Percentiles rank a stretch among this genome's conserved stretches.
These are phyloP conservation scores for Aaosphaeria pasadenensis DNA, from an alignment of 2,329 filamentous ascomycete species.

Conservation along the genomic window DNA sequence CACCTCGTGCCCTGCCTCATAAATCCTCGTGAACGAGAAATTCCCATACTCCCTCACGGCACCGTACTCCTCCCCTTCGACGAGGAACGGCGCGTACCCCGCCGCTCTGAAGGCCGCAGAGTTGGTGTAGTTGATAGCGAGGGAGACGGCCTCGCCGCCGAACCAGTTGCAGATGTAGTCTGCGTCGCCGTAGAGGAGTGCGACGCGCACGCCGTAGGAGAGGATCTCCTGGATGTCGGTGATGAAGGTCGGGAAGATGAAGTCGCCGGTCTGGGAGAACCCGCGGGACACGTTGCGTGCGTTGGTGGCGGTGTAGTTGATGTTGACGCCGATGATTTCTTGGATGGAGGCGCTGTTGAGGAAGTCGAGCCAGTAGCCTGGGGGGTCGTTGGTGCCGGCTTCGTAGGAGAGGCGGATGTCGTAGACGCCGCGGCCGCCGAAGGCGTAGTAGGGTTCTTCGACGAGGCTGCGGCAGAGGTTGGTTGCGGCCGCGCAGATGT, in stretches of 20 bases:
- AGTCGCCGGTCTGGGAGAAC: conserved; percentile 35
- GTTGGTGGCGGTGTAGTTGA: conserved; percentile 11
- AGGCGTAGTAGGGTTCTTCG: conserved; percentile 42
- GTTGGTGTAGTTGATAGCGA: conserved; percentile 51
- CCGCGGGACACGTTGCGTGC: conserved; percentile 48
- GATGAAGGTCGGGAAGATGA: conserved; percentile 36
- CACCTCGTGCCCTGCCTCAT: conserved; percentile 40
- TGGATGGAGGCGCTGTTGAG: background rate
- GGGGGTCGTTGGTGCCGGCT: conserved; percentile 49
- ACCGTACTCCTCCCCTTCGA: conserved; percentile 55
- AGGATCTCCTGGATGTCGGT: conserved; percentile 43
- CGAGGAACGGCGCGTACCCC: conserved; percentile 68
- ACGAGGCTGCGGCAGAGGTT: conserved; percentile 44
- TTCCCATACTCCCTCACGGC: conserved; percentile 42
- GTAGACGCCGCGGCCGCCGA: conserved; percentile 50
- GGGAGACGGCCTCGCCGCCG: conserved; percentile 51
- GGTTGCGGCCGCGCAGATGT: conserved; percentile 36
- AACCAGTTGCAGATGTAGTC: conserved; percentile 54
- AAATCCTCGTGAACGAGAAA: conserved; percentile 37
- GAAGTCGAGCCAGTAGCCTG: conserved; percentile 37
- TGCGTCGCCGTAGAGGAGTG: conserved; percentile 15
- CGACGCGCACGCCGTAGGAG: conserved; percentile 28
- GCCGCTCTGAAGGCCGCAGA: conserved; percentile 57
- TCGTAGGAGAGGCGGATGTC: conserved; percentile 51
- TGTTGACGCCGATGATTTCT: background rate